Conservation (phyloP, 2,329 filamentous ascomycete species). For the Zymoseptoria ardabiliae region DNA sequence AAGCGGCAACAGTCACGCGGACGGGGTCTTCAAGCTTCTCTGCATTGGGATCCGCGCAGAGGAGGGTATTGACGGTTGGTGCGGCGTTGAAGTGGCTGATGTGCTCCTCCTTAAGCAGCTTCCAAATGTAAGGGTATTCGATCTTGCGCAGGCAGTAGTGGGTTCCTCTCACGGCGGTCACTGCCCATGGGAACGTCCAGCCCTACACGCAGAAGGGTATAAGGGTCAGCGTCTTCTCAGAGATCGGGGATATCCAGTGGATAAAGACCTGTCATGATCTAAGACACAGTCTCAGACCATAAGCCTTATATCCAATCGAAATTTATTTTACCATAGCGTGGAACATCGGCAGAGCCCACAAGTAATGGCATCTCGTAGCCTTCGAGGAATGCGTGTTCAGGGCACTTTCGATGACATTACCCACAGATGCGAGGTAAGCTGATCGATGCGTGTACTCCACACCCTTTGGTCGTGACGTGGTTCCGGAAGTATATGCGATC, state of each 20-base stretch:
- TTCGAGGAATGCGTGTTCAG: slow-evolving; percentile 49
- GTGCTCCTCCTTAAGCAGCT: slow-evolving; percentile 71
- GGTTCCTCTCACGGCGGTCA: slow-evolving; percentile 89
- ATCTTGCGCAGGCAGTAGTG: slow-evolving; percentile 93
- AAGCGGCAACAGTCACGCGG: slow-evolving; percentile 84
- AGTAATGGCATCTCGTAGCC: slow-evolving; percentile 49
- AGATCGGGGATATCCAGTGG: no score
- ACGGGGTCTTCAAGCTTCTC: slow-evolving; percentile 64
- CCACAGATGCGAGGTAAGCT: slow-evolving; percentile 69
- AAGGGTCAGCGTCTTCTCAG: not conserved
- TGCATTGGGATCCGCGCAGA: slow-evolving; percentile 75
- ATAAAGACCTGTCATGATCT: no score
- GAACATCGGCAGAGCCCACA: slow-evolving; percentile 73
- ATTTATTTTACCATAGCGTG: no score
- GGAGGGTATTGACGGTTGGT: slow-evolving; percentile 89
- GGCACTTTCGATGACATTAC: slow-evolving; percentile 80
- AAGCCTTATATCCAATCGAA: no score
- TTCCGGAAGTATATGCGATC: slow-evolving; percentile 89
- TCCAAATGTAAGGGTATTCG: slow-evolving; percentile 90
- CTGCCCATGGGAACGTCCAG: slow-evolving; percentile 49
- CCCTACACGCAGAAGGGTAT: slow-evolving; percentile 26
- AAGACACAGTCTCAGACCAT: no score
- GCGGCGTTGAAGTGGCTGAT: slow-evolving; percentile 96
- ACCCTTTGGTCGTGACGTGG: slow-evolving; percentile 84
- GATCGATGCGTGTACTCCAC: slow-evolving; percentile 88